These are phyloP conservation scores for Rhododendron molle DNA, from an alignment of 148 eudicot genomes.

Conservation along the genomic window DNA sequence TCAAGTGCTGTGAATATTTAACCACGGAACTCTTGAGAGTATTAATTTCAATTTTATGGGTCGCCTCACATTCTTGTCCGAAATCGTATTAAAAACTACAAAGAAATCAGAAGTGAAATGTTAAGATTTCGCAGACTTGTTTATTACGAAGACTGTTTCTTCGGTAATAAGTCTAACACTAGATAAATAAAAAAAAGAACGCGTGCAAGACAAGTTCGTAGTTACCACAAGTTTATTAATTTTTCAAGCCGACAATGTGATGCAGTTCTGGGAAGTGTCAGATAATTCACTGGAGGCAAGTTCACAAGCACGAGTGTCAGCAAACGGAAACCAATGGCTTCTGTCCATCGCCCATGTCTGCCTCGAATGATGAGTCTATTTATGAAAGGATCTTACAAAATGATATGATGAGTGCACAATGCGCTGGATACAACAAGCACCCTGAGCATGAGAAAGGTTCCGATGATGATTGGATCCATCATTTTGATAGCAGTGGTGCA, in stretches of 20 bases:
- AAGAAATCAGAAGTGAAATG: background rate
- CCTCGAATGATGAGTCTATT: slow-evolving; percentile 32
- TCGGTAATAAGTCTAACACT: background rate
- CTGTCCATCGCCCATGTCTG: slow-evolving; percentile 32
- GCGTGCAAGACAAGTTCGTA: background rate
- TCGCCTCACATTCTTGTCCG: background rate
- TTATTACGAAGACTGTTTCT: background rate
- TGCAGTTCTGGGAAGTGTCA: slow-evolving; percentile 97
- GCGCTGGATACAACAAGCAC: slow-evolving; percentile 22
- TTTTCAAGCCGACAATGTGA: slow-evolving; percentile 13
- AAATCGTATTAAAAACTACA: background rate
- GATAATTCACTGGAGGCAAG: slow-evolving; percentile 93
- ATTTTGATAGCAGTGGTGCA: slow-evolving; percentile 11
- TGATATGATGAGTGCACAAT: slow-evolving; percentile 19
- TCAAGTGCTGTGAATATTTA: background rate
- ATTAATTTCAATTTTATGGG: background rate
- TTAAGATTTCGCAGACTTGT: background rate
- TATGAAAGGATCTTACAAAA: slow-evolving; percentile 19
- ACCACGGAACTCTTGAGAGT: background rate
- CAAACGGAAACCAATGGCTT: slow-evolving; percentile 31
- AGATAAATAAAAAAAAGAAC: background rate
- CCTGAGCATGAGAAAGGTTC: slow-evolving; percentile 24
- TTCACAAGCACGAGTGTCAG: slow-evolving; percentile 93
- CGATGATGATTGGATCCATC: slow-evolving; percentile 18
- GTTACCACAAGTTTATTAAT: background rate